Evolutionary conservation across 1,284 basidiomycete species (phyloP).

Genomic region (Mycosarcoma mackinlayi): DNA sequence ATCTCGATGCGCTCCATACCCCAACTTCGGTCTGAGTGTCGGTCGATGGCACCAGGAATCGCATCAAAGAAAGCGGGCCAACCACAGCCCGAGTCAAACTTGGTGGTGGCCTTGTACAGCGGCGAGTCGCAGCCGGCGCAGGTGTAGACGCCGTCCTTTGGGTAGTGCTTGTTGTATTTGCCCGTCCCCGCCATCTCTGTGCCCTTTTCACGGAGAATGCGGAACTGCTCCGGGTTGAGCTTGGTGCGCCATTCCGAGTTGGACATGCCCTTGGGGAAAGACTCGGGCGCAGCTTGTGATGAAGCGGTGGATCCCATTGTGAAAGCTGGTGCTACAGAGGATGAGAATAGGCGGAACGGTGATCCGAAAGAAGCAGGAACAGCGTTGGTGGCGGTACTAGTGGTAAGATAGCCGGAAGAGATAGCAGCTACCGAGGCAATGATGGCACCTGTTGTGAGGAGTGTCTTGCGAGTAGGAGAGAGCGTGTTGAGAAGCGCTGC

Average conservation of each 20-base stretch:
- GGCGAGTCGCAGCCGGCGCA: constrained; percentile 69
- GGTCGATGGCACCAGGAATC: constrained; percentile 86
- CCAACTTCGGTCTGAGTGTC: constrained; percentile 70
- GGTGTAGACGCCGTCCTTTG: constrained; percentile 76
- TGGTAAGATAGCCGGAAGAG: constrained; percentile 18
- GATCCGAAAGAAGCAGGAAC: background rate
- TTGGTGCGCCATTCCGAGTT: constrained; percentile 88
- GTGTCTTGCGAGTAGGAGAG: constrained; percentile 15
- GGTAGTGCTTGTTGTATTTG: constrained; percentile 78
- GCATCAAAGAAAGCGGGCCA: constrained; percentile 99
- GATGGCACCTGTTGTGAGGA: constrained; percentile 28
- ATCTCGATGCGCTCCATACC: constrained; percentile 77
- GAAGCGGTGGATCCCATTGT: constrained; percentile 47
- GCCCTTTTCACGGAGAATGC: constrained; percentile 84
- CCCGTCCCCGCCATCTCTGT: constrained; percentile 84
- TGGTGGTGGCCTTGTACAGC: constrained; percentile 77
- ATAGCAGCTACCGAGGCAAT: constrained; percentile 29
- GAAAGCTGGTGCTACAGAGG: constrained; percentile 6
- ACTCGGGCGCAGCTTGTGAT: constrained; percentile 35
- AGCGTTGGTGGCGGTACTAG: background rate
- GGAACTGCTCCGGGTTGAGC: constrained; percentile 87
- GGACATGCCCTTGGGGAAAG: constrained; percentile 72
- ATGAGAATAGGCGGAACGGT: constrained; percentile 23
- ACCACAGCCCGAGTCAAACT: constrained; percentile 92
- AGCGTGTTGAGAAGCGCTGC: constrained; percentile 26